These are phyloP conservation scores for Wickerhamomyces chaumierensis DNA, from an alignment of 805 yeast species.

Conservation along the genomic window DNA sequence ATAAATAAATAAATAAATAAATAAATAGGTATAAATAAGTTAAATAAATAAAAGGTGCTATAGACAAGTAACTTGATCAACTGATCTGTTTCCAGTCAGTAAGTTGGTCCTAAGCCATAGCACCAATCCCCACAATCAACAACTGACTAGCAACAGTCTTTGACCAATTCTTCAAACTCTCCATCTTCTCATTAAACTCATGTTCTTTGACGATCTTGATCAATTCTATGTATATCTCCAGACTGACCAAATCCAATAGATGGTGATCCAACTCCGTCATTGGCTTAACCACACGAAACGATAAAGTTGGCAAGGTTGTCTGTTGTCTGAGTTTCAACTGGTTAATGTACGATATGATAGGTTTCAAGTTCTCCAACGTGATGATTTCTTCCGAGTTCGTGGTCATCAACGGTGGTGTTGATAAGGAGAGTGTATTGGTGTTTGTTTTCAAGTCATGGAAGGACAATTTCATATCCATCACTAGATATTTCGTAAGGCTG, in stretches of 20 bases:
- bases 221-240: slow-evolving; percentile 48
- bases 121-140: slow-evolving; percentile 47
- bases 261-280: slow-evolving; percentile 33
- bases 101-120: slow-evolving; percentile 36
- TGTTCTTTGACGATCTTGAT: slow-evolving; percentile 42
- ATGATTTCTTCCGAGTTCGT: slow-evolving; percentile 37
- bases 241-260: slow-evolving; percentile 37
- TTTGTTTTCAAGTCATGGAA: slow-evolving; percentile 52
- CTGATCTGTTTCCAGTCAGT: too few species aligned
- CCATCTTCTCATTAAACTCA: slow-evolving; percentile 31
- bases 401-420: slow-evolving; percentile 30
- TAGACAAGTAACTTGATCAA: neutral
- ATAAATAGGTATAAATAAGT: neutral
- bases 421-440: slow-evolving; percentile 31
- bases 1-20: neutral
- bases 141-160: slow-evolving; percentile 49
- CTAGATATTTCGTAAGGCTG: slow-evolving; percentile 35
- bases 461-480: slow-evolving; percentile 55
- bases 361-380: slow-evolving; percentile 46
- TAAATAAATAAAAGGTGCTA: neutral
- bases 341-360: slow-evolving; percentile 52
- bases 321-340: slow-evolving; percentile 23
- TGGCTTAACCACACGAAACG: slow-evolving; percentile 35
- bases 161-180: slow-evolving; percentile 44
- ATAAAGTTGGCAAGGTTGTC: slow-evolving; percentile 19